Conservation (phyloP, 2,329 filamentous ascomycete species). For the Tolypocladium ophioglossoides region DNA sequence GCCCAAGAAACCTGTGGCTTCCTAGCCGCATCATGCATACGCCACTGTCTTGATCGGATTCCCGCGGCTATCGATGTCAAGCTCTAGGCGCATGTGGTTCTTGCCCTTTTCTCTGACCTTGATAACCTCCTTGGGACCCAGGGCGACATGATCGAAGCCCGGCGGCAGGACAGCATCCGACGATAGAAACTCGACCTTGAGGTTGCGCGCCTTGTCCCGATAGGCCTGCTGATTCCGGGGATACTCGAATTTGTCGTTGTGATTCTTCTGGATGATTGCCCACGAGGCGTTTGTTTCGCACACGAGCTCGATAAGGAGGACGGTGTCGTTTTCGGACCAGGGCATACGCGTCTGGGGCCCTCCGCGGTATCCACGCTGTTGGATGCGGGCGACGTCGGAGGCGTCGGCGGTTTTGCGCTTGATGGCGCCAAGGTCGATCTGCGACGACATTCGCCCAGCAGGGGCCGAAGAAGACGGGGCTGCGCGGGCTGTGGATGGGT, state of each 20-base stretch:
- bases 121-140: slow-evolving; percentile 38
- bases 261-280: slow-evolving; percentile 19
- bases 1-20: background rate
- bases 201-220: slow-evolving; percentile 46
- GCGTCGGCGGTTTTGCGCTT: background rate
- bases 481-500: background rate
- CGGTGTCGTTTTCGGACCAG: slow-evolving; percentile 33
- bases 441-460: background rate
- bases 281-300: slow-evolving; percentile 15
- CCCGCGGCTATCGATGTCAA: slow-evolving; percentile 30
- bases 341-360: slow-evolving; percentile 15
- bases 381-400: background rate
- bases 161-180: slow-evolving; percentile 32
- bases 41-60: slow-evolving; percentile 26
- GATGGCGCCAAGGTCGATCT: background rate
- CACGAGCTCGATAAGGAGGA: slow-evolving; percentile 31
- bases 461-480: slow-evolving; percentile 1
- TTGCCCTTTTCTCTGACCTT: slow-evolving; percentile 29
- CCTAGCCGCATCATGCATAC: background rate
- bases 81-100: slow-evolving; percentile 38
- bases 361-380: background rate
- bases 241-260: slow-evolving; percentile 26
- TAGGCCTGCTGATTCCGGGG: slow-evolving; percentile 43
- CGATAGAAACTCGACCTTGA: slow-evolving; percentile 42
- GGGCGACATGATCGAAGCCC: slow-evolving; percentile 37